A percentile compares a stretch with the other conserved stretches of the same genome.
phyloP scores from a whole-genome alignment of 805 yeast genomes.

The Candida piceae region DNA sequence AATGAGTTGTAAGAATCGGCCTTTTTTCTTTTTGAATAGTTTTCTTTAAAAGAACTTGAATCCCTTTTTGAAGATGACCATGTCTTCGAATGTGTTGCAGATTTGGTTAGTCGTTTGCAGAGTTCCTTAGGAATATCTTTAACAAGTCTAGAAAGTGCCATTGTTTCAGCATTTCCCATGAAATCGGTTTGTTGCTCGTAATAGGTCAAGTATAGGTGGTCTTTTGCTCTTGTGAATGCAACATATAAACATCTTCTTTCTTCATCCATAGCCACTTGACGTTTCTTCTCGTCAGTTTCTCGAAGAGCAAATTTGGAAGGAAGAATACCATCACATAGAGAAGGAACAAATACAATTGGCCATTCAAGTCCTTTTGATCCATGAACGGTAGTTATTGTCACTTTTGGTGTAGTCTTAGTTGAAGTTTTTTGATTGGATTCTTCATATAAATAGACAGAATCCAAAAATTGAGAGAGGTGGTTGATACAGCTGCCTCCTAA shows the following conservation, averaged over 20 bases:
- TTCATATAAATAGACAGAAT: conserved; percentile 29
- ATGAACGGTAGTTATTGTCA: conserved; percentile 73
- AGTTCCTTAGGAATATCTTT: not conserved
- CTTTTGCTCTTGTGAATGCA: conserved; percentile 79
- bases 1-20: not conserved
- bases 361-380: conserved; percentile 93
- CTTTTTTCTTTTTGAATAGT: not conserved
- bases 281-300: conserved; percentile 18
- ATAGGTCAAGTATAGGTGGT: conserved; percentile 20
- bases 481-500: too few relatives aligned
- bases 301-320: conserved; percentile 51
- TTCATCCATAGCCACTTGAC: conserved; percentile 47
- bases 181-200: conserved; percentile 13
- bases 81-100: not conserved
- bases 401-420: conserved; percentile 14
- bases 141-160: not conserved
- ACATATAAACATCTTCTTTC: conserved; percentile 85
- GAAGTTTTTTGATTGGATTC: conserved; percentile 11
- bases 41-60: not conserved
- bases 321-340: conserved; percentile 57
- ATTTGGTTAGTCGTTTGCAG: not conserved
- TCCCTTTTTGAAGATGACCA: too few relatives aligned
- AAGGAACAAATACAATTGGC: conserved; percentile 86
- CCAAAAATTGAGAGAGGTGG: conserved; percentile 28
- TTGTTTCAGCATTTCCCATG: conserved; percentile 4